Conservation (phyloP, 2,329 filamentous ascomycete species). For the Xylariales sp. region DNA sequence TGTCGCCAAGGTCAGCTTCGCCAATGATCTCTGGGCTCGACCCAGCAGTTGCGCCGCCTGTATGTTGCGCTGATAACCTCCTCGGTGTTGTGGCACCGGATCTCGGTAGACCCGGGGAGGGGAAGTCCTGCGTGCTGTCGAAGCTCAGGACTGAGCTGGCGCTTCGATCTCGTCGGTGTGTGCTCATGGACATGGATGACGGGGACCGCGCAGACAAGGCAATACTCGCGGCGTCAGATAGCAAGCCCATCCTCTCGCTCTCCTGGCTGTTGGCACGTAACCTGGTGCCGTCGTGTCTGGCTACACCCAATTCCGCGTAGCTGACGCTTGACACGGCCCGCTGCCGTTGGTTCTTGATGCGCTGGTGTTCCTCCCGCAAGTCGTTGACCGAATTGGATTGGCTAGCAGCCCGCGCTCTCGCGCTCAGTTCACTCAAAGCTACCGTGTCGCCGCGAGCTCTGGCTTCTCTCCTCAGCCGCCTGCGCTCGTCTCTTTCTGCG, state of each 20-base stretch:
- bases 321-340: slow-evolving; percentile 69
- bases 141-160: slow-evolving; percentile 54
- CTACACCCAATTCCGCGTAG: slow-evolving; percentile 72
- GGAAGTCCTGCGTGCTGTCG: slow-evolving; percentile 38
- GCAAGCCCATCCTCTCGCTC: slow-evolving; percentile 65
- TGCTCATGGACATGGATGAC: slow-evolving; percentile 13
- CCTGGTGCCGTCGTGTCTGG: slow-evolving; percentile 71
- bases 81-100: slow-evolving; percentile 41
- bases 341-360: slow-evolving; percentile 55
- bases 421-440: slow-evolving; percentile 63
- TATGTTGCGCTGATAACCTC: slow-evolving; percentile 26
- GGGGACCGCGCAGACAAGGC: slow-evolving; percentile 24
- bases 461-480: slow-evolving; percentile 66
- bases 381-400: slow-evolving; percentile 54
- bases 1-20: slow-evolving; percentile 46
- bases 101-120: slow-evolving; percentile 34
- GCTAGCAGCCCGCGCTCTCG: slow-evolving; percentile 44
- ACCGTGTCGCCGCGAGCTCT: slow-evolving; percentile 64
- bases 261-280: slow-evolving; percentile 69
- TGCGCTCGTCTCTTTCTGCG: slow-evolving; percentile 72
- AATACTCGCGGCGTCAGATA: slow-evolving; percentile 68
- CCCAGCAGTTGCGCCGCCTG: slow-evolving; percentile 31
- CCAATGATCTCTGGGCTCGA: slow-evolving; percentile 47
- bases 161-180: slow-evolving; percentile 43
- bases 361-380: slow-evolving; percentile 49